These are phyloP conservation scores for Eucalyptus polyanthemos DNA, from an alignment of 345 rosid species.

Conservation along the genomic window DNA sequence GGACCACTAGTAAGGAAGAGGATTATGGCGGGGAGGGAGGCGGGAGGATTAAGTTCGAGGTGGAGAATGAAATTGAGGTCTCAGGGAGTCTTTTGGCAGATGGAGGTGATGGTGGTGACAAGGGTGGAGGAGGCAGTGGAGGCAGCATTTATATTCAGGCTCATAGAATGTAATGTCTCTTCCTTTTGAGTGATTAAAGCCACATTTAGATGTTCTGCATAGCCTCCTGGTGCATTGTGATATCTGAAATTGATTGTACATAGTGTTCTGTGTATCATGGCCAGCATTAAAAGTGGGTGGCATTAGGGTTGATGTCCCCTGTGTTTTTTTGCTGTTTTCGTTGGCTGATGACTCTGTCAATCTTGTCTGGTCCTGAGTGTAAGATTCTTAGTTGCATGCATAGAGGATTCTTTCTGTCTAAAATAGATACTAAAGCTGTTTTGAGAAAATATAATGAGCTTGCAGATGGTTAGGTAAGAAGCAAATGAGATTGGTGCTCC, in stretches of 20 bases:
- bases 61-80: slow-evolving; percentile 16
- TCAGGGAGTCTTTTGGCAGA: slow-evolving; percentile 38
- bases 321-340: neutral
- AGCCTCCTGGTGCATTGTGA: neutral
- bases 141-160: slow-evolving; percentile 53
- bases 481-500: neutral
- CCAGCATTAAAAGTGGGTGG: neutral
- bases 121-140: slow-evolving; percentile 74
- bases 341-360: neutral
- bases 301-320: neutral
- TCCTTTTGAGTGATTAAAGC: neutral
- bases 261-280: neutral
- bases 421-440: neutral
- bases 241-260: neutral
- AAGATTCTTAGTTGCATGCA: neutral
- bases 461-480: neutral
- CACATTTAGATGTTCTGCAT: neutral
- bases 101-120: slow-evolving; percentile 43
- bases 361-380: neutral
- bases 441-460: neutral
- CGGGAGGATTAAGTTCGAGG: slow-evolving; percentile 39
- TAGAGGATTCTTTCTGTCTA: neutral
- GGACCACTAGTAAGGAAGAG: slow-evolving; percentile 49
- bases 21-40: slow-evolving; percentile 62
- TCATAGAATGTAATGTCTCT: slow-evolving; percentile 35